These are phyloP conservation scores for Colletotrichum cuscutae DNA, from an alignment of 2,329 filamentous ascomycete species.

Conservation along the genomic window DNA sequence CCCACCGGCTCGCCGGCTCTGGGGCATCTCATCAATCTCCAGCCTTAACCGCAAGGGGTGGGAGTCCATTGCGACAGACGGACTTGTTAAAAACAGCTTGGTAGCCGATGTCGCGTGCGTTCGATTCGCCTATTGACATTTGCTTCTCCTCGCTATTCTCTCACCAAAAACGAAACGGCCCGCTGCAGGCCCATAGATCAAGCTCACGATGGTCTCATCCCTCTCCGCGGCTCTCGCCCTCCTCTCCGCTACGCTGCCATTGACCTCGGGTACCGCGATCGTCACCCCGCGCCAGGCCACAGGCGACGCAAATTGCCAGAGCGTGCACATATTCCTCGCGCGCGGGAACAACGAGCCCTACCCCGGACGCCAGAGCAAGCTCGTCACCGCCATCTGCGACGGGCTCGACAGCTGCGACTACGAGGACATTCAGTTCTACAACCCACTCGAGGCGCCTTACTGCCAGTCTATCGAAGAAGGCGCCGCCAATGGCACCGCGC, in stretches of 20 bases:
- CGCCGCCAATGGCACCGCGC: constrained; percentile 44
- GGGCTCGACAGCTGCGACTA: constrained; percentile 43
- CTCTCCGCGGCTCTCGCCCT: constrained; percentile 22
- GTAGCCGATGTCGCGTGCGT: neutral
- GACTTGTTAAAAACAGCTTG: neutral
- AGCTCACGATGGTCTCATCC: constrained; percentile 14
- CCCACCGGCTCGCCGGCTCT: neutral
- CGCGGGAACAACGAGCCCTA: constrained; percentile 44
- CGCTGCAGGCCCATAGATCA: neutral
- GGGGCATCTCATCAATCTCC: neutral
- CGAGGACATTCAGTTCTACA: constrained; percentile 46
- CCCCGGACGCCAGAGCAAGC: constrained; percentile 42
- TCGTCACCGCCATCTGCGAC: constrained; percentile 41
- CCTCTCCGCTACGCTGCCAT: neutral
- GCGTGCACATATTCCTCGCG: constrained; percentile 44
- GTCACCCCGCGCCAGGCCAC: constrained; percentile 14
- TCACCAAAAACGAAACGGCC: neutral
- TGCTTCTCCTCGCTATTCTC: neutral
- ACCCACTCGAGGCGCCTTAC: constrained; percentile 43
- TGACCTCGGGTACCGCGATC: constrained; percentile 17
- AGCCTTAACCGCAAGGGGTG: constrained; percentile 1
- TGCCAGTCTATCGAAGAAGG: constrained; percentile 50
- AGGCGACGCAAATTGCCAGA: constrained; percentile 37
- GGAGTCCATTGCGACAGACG: too few relatives aligned
- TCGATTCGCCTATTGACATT: too few relatives aligned